Evolutionary conservation across 2,329 filamentous ascomycete species (phyloP), one percentile per base, ranked within the genome.

Genomic region (Neonectria neomacrospora): DNA sequence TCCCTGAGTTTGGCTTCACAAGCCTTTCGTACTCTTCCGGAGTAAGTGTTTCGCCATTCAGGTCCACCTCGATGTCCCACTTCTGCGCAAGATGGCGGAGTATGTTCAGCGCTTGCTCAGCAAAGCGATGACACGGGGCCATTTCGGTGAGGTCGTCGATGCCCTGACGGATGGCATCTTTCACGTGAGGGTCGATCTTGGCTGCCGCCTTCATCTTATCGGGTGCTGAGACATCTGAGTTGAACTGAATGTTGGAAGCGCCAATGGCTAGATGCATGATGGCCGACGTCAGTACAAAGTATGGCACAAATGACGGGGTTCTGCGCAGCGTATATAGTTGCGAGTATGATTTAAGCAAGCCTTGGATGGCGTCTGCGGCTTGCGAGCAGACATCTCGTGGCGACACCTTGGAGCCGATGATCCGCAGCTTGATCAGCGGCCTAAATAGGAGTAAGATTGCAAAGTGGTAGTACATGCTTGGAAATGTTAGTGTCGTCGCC

Each of bases 371-470:
- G 63, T 88, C 85, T 30, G 86, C 86, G 1, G 86, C 86, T 67
- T 88, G 85, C 2, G 83, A 83, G 75, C 90, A 92, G 16, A 91
- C 86, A 65, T 91, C 88, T 41, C 86, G 84, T 8, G 90, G 90
- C 4, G 82, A 81, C 2, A 92, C 80, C 54, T 85, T 84, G 8
- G 88, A 91, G 9, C 87, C 86, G 51, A 90, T 83, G 69, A 91
- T 87, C 10, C 81, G 80, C 8, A 88, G 73, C 66, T 87, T 91
- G 72, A 92, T 89, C 39, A 93, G 82, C 0, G 91, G 91, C 7
- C 91, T 84, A 74, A 93, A 93, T 1, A 94, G 83, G n/a, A 92
- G 84, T 0, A 91, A 76, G n/a, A 90, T 89, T 30, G 88, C 85
- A 65, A 89, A 90, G 71, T 91, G 86, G 72, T 91, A 91, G 66